Evolutionary conservation across 768 basidiomycete genomes (phyloP).

Genomic region (Lactifluus rugatus): DNA sequence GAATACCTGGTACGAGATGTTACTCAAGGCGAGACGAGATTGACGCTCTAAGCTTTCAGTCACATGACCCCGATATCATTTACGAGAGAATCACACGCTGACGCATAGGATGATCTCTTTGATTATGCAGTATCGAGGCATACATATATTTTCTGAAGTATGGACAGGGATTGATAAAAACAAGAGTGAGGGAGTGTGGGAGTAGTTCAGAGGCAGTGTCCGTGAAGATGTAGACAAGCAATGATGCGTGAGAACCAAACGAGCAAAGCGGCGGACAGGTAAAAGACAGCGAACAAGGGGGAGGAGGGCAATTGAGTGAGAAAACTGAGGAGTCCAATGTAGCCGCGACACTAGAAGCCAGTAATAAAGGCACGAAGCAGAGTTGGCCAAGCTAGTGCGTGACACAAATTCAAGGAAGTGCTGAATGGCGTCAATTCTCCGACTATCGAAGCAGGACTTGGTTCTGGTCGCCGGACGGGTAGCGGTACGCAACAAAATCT

Average conservation of each 20-base stretch:
- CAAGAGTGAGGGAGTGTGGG: constrained; percentile 3
- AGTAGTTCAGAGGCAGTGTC: constrained; percentile 5
- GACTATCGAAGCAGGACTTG: constrained; percentile 47
- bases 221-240: constrained; percentile 8
- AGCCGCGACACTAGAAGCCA: neutral
- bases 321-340: neutral
- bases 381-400: neutral
- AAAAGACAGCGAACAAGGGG: neutral
- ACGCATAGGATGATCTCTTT: neutral
- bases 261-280: neutral
- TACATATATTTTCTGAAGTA: constrained; percentile 11
- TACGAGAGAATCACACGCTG: no score
- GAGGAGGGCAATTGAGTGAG: neutral
- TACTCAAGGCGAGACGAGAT: neutral
- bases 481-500: constrained; percentile 80
- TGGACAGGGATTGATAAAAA: neutral
- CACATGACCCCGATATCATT: constrained; percentile 4
- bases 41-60: neutral
- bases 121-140: constrained; percentile 12
- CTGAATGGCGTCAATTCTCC: neutral
- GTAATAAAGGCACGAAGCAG: neutral
- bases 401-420: neutral
- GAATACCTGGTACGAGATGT: neutral
- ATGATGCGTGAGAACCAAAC: constrained; percentile 22
- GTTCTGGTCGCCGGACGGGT: constrained; percentile 69